Base-by-base conservation (phyloP, 139 green algal genomes). In the Medakamo hakoo region DNA sequence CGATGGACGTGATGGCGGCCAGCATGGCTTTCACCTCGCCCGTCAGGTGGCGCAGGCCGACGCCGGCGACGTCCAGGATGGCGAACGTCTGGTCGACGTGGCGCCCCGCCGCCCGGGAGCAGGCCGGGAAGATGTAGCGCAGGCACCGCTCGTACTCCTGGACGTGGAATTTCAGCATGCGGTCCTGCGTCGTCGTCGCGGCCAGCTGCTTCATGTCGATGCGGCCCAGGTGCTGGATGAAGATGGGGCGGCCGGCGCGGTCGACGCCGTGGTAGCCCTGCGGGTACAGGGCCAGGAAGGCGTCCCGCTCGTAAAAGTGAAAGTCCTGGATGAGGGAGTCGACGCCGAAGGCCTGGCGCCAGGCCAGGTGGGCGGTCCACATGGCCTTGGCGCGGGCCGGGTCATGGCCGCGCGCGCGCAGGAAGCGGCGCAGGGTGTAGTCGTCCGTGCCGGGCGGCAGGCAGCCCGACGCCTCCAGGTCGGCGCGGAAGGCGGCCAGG, bases 141-240 rank as follows among this genome's bases (percentile, higher is more conserved):
- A 82, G 58, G 69, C 80, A 89, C n/a, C 85, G 82, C 75, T 96
- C 88, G 65, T 95, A 92, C 71, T 94, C 84, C 70, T 85, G 82
- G 19, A 92, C 78, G 60, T 93, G 86, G 66, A 90, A 95, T 70
- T 91, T 88, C 25, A 94, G 73, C 79, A 93, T 89, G 67, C 84
- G 77, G 61, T 96, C 86, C 70, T 93, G 80, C 0, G 73, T 88
- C 3, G 88, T 93, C 49, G 89, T 70, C 60, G 80, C 71, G 64
- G 78, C 79, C 32, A 96, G 71, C 40, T 76, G 68, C 27, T 65
- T 77, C 3, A 87, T 72, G 73, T 94, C 71, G 25, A 95, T 84
- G 29, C 83, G 73, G 19, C 88, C 87, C 52, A 93, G 70, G 55
- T 93, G 78, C 75, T 94, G 88, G 56, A 95, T 88, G 73, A 90